Percentiles rank a stretch among this genome's conserved stretches.
Evolutionary conservation across 2,329 filamentous ascomycete species (phyloP).

Genomic region (Hypoxylon sp.): DNA sequence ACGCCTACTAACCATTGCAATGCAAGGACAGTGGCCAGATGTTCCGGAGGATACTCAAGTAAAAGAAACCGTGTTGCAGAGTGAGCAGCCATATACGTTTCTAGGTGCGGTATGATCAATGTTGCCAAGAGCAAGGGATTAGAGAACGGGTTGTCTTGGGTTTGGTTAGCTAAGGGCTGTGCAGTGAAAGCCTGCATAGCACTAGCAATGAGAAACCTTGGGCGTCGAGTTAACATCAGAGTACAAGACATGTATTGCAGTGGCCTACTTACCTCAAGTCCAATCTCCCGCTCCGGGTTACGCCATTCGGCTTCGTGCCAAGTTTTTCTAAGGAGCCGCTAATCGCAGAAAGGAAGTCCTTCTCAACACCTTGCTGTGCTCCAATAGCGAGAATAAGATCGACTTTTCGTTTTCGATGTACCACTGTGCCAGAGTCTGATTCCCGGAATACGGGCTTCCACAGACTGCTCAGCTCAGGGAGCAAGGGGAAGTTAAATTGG

Average conservation of each 20-base stretch:
- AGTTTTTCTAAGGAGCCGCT: slow-evolving; percentile 69
- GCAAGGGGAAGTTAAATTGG: slow-evolving; percentile 64
- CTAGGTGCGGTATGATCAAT: slow-evolving; percentile 72
- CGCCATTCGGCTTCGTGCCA: slow-evolving; percentile 65
- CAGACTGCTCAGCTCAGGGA: slow-evolving; percentile 65
- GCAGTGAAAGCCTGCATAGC: slow-evolving; percentile 72
- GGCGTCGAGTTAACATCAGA: slow-evolving; percentile 14
- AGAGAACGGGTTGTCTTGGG: slow-evolving; percentile 68
- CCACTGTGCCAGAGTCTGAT: slow-evolving; percentile 51
- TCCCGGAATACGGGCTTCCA: slow-evolving; percentile 69
- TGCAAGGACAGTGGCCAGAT: slow-evolving; percentile 70
- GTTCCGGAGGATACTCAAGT: slow-evolving; percentile 70
- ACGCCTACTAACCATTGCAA: slow-evolving; percentile 71
- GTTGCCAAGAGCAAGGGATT: slow-evolving; percentile 70
- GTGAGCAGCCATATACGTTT: slow-evolving; percentile 70
- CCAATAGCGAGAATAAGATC: slow-evolving; percentile 75
- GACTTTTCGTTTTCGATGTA: slow-evolving; percentile 59
- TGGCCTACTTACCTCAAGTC: slow-evolving; percentile 67
- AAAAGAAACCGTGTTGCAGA: slow-evolving; percentile 69
- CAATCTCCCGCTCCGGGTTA: slow-evolving; percentile 69
- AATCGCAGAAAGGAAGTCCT: slow-evolving; percentile 64
- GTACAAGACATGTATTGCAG: neutral
- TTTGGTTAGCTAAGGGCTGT: slow-evolving; percentile 65
- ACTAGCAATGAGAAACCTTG: slow-evolving; percentile 70
- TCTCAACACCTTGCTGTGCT: slow-evolving; percentile 68